phyloP scores from a whole-genome alignment of 495 filamentous ascomycete genomes.

The Penicillium egyptiacum region DNA sequence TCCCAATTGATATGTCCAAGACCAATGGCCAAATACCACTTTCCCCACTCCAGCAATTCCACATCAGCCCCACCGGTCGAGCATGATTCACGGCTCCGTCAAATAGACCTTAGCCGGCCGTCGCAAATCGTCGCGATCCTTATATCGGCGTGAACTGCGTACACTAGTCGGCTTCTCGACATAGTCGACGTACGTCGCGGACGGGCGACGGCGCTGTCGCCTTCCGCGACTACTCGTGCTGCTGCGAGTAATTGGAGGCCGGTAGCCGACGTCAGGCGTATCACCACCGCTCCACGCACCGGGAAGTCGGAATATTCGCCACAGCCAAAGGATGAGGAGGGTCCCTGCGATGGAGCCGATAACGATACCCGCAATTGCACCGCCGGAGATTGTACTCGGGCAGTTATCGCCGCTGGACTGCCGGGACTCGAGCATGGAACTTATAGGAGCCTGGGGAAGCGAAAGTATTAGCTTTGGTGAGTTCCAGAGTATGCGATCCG shows the following conservation, averaged over 20 bases:
- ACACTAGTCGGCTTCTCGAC: slow-evolving; percentile 36
- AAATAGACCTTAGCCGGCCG: slow-evolving; percentile 42
- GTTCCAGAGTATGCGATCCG: neutral
- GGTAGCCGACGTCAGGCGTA: slow-evolving; percentile 31
- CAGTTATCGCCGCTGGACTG: slow-evolving; percentile 28
- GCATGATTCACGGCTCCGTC: slow-evolving; percentile 8
- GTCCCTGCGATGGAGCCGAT: slow-evolving; percentile 58
- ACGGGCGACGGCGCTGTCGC: slow-evolving; percentile 22
- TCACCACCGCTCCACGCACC: slow-evolving; percentile 23
- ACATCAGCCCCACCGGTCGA: neutral
- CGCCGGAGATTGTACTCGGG: slow-evolving; percentile 48
- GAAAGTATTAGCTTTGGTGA: slow-evolving; percentile 4
- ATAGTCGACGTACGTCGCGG: slow-evolving; percentile 32
- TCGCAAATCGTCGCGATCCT: slow-evolving; percentile 31
- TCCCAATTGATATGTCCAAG: neutral
- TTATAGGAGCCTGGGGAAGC: slow-evolving; percentile 19
- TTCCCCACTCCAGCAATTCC: neutral
- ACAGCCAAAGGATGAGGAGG: slow-evolving; percentile 55
- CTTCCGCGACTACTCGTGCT: slow-evolving; percentile 12
- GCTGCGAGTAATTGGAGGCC: slow-evolving; percentile 19
- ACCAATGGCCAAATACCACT: neutral
- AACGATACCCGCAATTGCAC: slow-evolving; percentile 61
- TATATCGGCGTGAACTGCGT: slow-evolving; percentile 20
- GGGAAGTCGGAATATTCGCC: slow-evolving; percentile 28
- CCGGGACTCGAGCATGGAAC: slow-evolving; percentile 24